Conservation (phyloP, 1,284 basidiomycete species). For the Ustilago crameri region DNA sequence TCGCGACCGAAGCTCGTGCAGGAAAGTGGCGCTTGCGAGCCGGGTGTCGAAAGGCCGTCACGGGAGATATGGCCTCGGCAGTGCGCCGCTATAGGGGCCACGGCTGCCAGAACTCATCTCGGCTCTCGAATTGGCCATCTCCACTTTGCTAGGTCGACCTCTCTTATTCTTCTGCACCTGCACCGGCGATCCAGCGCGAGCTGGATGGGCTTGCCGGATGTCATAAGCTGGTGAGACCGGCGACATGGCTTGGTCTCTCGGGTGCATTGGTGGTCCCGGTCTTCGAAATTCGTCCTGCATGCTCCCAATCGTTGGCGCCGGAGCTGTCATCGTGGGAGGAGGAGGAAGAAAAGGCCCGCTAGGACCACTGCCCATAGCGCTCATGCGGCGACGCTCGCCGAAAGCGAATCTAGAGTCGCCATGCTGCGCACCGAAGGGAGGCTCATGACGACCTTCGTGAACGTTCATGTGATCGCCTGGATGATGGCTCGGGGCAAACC, state of each 20-base stretch:
- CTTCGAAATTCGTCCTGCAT: conserved; percentile 36
- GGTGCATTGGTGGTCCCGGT: conserved; percentile 19
- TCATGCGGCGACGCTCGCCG: conserved; percentile 21
- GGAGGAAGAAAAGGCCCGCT: conserved; percentile 6
- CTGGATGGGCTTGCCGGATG: conserved; percentile 13
- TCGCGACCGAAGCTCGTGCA: no score
- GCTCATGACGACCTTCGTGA: conserved; percentile 15
- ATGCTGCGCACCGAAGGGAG: conserved; percentile 1
- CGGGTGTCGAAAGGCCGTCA: no score
- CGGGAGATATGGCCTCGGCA: conserved; percentile 20
- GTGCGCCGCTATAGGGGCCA: conserved; percentile 12
- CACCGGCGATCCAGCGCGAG: conserved; percentile 13
- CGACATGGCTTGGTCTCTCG: conserved; percentile 24
- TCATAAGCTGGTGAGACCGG: conserved; percentile 24
- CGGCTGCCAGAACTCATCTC: conserved; percentile 1
- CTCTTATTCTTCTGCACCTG: conserved; percentile 40
- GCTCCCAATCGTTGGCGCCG: conserved; percentile 1
- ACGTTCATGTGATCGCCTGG: conserved; percentile 10
- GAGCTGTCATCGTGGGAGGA: conserved; percentile 1
- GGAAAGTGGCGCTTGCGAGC: no score
- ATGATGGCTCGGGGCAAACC: conserved; percentile 1
- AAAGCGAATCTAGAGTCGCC: conserved; percentile 10
- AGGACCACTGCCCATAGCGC: conserved; percentile 10
- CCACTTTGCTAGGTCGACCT: conserved; percentile 43
- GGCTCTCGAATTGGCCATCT: conserved; percentile 19